A percentile compares a stretch with the other conserved stretches of the same genome.
phyloP scores from a whole-genome alignment of 2,329 filamentous ascomycete species.

The Cercospora sesami region DNA sequence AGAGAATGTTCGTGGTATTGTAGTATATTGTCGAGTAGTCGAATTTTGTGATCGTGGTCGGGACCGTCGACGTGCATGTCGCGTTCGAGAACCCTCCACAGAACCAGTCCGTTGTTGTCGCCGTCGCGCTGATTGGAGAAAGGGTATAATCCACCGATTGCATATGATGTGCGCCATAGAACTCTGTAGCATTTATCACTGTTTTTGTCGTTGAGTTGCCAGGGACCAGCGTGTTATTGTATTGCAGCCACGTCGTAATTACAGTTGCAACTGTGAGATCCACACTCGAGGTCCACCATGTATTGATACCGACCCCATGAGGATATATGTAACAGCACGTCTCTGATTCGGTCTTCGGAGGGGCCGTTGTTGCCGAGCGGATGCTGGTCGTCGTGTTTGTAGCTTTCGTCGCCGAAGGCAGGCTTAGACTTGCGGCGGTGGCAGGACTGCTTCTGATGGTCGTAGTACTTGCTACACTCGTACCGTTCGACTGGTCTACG shows the following conservation, averaged over 20 bases:
- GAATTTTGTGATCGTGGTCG: neutral
- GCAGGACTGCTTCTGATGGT: constrained; percentile 2
- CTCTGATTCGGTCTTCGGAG: neutral
- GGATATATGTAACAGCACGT: constrained; percentile 20
- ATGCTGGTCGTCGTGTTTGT: neutral
- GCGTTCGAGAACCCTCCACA: neutral
- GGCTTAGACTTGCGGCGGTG: neutral
- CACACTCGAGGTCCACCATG: constrained; percentile 19
- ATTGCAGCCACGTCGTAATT: constrained; percentile 19
- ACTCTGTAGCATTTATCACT: constrained; percentile 7
- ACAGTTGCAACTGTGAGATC: constrained; percentile 15
- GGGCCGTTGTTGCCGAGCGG: neutral
- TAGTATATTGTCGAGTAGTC: constrained; percentile 7
- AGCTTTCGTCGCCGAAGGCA: neutral
- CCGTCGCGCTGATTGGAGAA: neutral
- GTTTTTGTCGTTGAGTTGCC: constrained; percentile 16
- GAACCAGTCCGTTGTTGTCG: constrained; percentile 1
- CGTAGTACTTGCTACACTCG: neutral
- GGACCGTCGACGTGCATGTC: constrained; percentile 2
- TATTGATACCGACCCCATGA: constrained; percentile 13
- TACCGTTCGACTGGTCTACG: neutral
- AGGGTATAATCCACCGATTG: neutral
- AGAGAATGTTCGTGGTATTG: constrained; percentile 6
- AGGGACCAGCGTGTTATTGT: constrained; percentile 15
- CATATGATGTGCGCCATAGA: constrained; percentile 7